Evolutionary conservation across 2,329 filamentous ascomycete genomes (phyloP), one percentile per base, ranked within the genome.

Genomic region (Didymella pinodella): DNA sequence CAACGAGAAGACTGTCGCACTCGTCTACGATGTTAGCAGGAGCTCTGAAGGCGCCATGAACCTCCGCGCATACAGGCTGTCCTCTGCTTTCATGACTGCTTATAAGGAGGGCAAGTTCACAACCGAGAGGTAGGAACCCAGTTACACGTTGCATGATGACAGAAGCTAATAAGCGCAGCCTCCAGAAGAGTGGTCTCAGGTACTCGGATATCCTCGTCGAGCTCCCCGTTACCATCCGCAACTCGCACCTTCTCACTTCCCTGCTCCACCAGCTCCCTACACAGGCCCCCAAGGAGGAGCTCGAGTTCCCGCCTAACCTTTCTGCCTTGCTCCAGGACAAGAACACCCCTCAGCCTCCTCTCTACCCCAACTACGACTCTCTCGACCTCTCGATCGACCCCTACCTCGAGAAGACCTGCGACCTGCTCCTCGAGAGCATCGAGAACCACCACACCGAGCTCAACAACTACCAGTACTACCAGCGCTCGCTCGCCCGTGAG

Each of bases 381-480:
- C 88, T 99, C 58, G 92, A 97, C 71, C 88, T 99, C 63, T 92
- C 90, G 66, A 96, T 98, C 79, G 95, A 99, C 78, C 95, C 95
- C 31, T 97, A 96, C 85, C 88, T 99, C 47, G 94, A 98, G 85
- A 97, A 97, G 87, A 97, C 94, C 51, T 97, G 93, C 82, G 94
- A 99, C 76, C 87, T 97, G 68, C 87, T 99, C 57, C 88, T 98
- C 64, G 95, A 99, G 76, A 93, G 90, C 83, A 97, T 99, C 78
- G 95, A 99, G 84, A 90, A 90, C 55, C 95, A 99, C 84, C 95
- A 98, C 83, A 97, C 93, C 61, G 95, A 99, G 81, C 90, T 96
- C 78, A 98, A 98, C 88, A 99, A 99, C 86, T 95, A 96, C 83
- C 93, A 97, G 80, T 92, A 90, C 86, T 97, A 97, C 84, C 93